Conservation (phyloP, 164 flowering plant genomes). For the Piper longum region DNA sequence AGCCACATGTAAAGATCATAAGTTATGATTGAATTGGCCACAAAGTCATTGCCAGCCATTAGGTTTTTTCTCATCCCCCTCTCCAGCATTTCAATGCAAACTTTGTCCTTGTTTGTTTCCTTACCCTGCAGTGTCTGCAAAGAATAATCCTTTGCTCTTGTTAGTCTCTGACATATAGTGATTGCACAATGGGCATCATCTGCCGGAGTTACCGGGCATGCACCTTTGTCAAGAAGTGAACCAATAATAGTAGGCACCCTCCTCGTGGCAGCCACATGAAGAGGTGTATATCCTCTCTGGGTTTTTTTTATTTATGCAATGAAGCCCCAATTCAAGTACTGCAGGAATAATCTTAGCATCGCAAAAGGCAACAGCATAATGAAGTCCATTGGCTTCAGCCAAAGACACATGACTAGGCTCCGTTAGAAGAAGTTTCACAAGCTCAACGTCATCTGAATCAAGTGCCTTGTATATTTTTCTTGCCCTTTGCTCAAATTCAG, state of each 20-base stretch:
- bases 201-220: constrained; percentile 35
- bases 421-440: constrained; percentile 41
- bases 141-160: constrained; percentile 59
- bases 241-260: constrained; percentile 53
- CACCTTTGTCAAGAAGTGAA: constrained; percentile 41
- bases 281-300: constrained; percentile 46
- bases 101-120: constrained; percentile 39
- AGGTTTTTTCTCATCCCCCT: constrained; percentile 46
- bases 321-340: constrained; percentile 34
- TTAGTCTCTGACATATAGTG: constrained; percentile 44
- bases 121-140: constrained; percentile 38
- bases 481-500: constrained; percentile 32
- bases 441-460: constrained; percentile 72
- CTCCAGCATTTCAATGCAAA: constrained; percentile 60
- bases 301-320: constrained; percentile 40
- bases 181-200: constrained; percentile 46
- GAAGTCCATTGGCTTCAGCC: constrained; percentile 61
- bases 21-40: constrained; percentile 14
- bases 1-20: constrained; percentile 46
- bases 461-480: constrained; percentile 48
- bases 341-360: constrained; percentile 48
- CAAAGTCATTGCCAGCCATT: constrained; percentile 16
- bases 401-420: constrained; percentile 37
- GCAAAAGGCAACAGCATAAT: constrained; percentile 64
- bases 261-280: constrained; percentile 66